Conservation (phyloP, 2,329 filamentous ascomycete species). For the Fusarium poae region DNA sequence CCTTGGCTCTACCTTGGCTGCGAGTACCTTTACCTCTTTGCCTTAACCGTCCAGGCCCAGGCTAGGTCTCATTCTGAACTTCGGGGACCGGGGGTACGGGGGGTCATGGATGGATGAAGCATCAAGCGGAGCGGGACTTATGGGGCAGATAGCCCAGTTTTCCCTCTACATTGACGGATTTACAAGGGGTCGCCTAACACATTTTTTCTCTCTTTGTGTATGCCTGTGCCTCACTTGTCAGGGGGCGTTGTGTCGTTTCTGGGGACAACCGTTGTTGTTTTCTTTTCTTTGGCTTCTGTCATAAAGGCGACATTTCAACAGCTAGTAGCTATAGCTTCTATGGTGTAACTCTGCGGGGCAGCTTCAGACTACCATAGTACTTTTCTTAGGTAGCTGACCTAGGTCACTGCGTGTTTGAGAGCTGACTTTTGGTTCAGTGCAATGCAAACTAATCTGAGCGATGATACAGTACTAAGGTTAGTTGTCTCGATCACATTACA, state of each 20-base stretch:
- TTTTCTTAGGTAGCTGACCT: constrained; percentile 3
- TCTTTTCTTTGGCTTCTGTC: constrained; percentile 21
- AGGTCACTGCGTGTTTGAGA: constrained; percentile 31
- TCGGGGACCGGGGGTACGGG: constrained; percentile 41
- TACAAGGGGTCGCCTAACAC: constrained; percentile 31
- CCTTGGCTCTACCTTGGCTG: constrained; percentile 34
- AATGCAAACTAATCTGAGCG: constrained; percentile 16
- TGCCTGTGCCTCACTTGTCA: constrained; percentile 8
- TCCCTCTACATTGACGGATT: constrained; percentile 23
- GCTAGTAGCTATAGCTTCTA: not conserved
- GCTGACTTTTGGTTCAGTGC: constrained; percentile 14
- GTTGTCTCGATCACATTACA: constrained; percentile 11
- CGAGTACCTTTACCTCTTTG: constrained; percentile 28
- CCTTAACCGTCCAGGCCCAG: constrained; percentile 9
- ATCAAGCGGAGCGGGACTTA: constrained; percentile 40
- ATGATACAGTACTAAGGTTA: not conserved
- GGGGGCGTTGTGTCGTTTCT: constrained; percentile 33
- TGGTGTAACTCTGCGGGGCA: constrained; percentile 24
- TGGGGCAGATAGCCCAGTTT: constrained; percentile 38
- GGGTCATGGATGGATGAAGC: constrained; percentile 29
- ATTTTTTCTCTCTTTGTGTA: constrained; percentile 22
- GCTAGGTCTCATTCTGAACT: constrained; percentile 30
- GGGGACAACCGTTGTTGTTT: constrained; percentile 33
- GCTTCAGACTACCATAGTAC: constrained; percentile 18
- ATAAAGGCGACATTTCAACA: constrained; percentile 20